Conservation (phyloP, 2,329 filamentous ascomycete genomes). For the Cercospora beticola region DNA sequence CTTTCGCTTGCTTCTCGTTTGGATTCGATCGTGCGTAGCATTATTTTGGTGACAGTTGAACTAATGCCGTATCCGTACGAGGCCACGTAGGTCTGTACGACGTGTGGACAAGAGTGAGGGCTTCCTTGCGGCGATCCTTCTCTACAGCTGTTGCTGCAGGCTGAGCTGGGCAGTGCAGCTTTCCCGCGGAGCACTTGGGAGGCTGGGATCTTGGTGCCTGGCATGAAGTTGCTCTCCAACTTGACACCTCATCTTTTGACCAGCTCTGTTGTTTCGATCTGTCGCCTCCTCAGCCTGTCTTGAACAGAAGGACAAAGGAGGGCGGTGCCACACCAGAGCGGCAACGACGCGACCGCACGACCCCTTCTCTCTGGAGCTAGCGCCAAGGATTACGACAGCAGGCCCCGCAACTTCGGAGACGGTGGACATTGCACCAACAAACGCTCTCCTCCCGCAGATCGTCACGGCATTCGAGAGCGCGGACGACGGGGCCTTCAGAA, state of each 20-base stretch:
- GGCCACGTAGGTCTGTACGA: background rate
- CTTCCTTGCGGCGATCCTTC: background rate
- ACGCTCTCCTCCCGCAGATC: background rate
- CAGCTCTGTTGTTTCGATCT: background rate
- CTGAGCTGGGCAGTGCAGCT: background rate
- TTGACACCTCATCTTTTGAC: background rate
- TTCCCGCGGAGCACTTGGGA: background rate
- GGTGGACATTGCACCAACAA: conserved; percentile 6
- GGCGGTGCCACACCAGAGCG: background rate
- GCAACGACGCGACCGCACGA: background rate
- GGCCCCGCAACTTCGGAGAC: background rate
- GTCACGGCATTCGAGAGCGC: background rate
- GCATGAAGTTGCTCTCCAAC: background rate
- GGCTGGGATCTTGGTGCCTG: background rate
- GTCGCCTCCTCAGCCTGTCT: background rate
- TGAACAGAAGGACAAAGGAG: background rate
- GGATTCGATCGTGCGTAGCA: background rate
- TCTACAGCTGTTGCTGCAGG: background rate
- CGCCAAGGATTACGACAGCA: conserved; percentile 5
- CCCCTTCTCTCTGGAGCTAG: background rate
- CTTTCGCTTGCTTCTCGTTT: background rate
- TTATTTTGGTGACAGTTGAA: background rate
- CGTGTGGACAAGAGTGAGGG: background rate
- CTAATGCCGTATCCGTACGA: background rate
- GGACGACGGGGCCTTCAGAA: conserved; percentile 7